Base-by-base conservation (phyloP, 2,329 filamentous ascomycete genomes). In the Didymella pinodella region DNA sequence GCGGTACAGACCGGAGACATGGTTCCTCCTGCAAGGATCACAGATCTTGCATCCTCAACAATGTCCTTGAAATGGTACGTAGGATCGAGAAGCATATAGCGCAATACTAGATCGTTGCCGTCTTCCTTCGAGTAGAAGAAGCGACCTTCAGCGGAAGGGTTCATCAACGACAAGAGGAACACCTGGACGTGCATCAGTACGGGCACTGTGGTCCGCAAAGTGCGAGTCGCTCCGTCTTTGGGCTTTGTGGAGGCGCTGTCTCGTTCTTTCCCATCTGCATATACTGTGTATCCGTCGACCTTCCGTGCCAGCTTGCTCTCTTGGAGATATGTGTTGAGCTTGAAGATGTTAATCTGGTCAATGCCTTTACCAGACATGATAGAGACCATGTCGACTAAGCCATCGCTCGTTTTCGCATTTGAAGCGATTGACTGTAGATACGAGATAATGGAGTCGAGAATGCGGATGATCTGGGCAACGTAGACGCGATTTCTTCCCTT, bases 321-420 rank as follows among this genome's bases (percentile, higher is more conserved):
- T 70, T 94, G 90, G 4, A 99, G 86, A 75, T 98, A 98, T 43
- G 87, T 85, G 31, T 93, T 88, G 14, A 99, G 83, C 72, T 95
- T 94, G 78, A 91, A 94, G 29, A 97, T 85, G 69, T 98, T 97
- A 78, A 99, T 93, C 71, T 98, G 94, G 71, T 99, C 95, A 25
- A 95, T 90, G 0, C 92, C 92, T 73, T 96, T 97, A 36, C 88
- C 88, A 25, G 88, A 85, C 64, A 97, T 88, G 0, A 99, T 82
- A 6, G 88, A 85, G 20, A 88, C 89, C 16, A 90, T 79, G 43
- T 90, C 85, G 0, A 94, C 87, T 28, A 89, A 84, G 0, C 89
- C 91, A 63, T 93, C 89, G 0, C 81, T 75, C 10, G 76, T 64
- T 36, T 79, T 78, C 3, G 73, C 68, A 16, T 73, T 71, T 11